A percentile compares a stretch with the other conserved stretches of the same genome.
These are phyloP conservation scores for Pyrrhoderma noxium DNA, from an alignment of 1,284 basidiomycete genomes.

Conservation along the genomic window DNA sequence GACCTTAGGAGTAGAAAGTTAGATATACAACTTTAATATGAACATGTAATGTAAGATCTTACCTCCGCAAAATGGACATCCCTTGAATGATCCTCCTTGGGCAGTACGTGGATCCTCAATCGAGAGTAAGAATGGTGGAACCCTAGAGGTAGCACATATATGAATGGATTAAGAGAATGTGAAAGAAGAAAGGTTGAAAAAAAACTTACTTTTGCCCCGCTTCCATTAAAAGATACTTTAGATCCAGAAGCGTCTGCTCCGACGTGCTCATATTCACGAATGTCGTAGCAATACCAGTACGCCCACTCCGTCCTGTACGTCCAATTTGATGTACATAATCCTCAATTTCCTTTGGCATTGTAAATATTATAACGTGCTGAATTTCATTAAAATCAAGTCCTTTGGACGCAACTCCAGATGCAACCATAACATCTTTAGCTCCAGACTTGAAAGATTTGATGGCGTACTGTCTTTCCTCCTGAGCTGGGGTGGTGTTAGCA, in stretches of 20 bases:
- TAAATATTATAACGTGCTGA: conserved; percentile 95
- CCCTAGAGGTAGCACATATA: conserved; percentile 40
- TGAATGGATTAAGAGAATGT: conserved; percentile 7
- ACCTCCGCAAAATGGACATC: conserved; percentile 97
- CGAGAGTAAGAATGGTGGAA: conserved; percentile 89
- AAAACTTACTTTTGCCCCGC: conserved; percentile 85
- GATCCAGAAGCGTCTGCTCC: conserved; percentile 92
- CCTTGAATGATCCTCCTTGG: conserved; percentile 70
- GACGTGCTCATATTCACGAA: conserved; percentile 97
- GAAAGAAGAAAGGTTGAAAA: conserved; percentile 7
- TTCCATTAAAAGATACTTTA: conserved; percentile 96
- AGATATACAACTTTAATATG: conserved; percentile 12
- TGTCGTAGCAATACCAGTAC: conserved; percentile 99
- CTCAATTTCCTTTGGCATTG: conserved; percentile 99
- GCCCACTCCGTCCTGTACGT: conserved; percentile 94
- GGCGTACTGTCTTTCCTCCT: conserved; percentile 98
- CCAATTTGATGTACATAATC: conserved; percentile 99
- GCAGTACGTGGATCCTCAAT: conserved; percentile 88
- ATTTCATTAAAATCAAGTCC: conserved; percentile 98
- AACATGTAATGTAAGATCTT: conserved; percentile 20
- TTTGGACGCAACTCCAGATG: conserved; percentile 94
- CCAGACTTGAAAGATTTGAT: conserved; percentile 97
- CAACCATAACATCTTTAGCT: conserved; percentile 98
- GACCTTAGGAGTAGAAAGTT: conserved; percentile 44
- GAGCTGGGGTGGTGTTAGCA: conserved; percentile 45